Base-by-base conservation (phyloP, 78 protist genomes). In the Isochrysis galbana region DNA sequence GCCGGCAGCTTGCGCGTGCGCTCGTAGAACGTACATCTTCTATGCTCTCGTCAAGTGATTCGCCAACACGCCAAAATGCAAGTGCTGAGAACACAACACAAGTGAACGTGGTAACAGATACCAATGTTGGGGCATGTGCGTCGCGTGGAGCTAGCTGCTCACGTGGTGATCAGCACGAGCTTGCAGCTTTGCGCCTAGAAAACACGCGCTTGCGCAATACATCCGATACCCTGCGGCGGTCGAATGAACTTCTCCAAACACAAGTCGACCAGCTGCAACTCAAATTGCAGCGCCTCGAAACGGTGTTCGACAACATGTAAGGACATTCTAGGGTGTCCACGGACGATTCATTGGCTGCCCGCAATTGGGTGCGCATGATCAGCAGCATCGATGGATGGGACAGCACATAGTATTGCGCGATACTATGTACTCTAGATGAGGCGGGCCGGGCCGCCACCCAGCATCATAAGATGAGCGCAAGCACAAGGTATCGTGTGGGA, bases 251-350 rank as follows among this genome's bases (percentile, higher is more conserved):
- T 11, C n/a, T 77, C 36, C 21, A 22, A 46, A 29, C 38, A 10
- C 38, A 77, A 34, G 29, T 26, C n/a, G 29, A 77, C 23, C 42
- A 38, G 86, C 86, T 39, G 46, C 86, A 77, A 25, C 38, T 1
- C n/a, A 77, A 77, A 46, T 46, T 77, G 23, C 47, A 77, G 32
- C 46, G 86, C 36, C 86, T 77, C 86, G 86, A 77, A 46, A 42
- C 1, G 38, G 32, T 77, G 1, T 77, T 77, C 32, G 41, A 70
- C 29, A 61, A n/a, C 29, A 19, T 14, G 61, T 51, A 14, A 51
- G 61, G n/a, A n/a, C n/a, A n/a, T n/a, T n/a, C n/a, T n/a, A n/a
- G n/a, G n/a, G n/a, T n/a, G n/a, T n/a, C n/a, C n/a, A n/a, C n/a
- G n/a, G n/a, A n/a, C n/a, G n/a, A n/a, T n/a, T n/a, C n/a, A n/a